Conservation (phyloP, 441 rosid species). For the Erodium chrysanthum region DNA sequence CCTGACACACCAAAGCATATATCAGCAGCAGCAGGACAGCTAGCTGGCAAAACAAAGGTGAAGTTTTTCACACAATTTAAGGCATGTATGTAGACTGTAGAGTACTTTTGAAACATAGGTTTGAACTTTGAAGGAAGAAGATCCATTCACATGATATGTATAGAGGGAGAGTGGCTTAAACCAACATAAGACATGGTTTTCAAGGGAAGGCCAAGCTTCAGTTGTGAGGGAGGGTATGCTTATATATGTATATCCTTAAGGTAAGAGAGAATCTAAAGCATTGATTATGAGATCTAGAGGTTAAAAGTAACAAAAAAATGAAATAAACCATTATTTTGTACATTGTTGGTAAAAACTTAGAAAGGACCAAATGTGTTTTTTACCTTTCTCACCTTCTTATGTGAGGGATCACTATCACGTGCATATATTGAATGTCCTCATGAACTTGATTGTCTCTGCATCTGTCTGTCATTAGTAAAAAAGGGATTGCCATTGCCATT, state of each 20-base stretch:
- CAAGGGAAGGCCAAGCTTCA: not conserved
- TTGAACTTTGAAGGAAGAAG: too few species aligned
- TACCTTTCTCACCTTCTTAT: not conserved
- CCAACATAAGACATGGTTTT: not conserved
- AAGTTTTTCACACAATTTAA: not conserved
- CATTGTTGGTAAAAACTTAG: not conserved
- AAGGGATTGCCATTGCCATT: too few species aligned
- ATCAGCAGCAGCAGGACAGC: not conserved
- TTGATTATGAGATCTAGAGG: not conserved
- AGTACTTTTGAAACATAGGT: not conserved
- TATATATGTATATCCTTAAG: not conserved
- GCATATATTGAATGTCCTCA: not conserved
- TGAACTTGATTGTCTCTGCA: not conserved
- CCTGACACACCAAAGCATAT: not conserved
- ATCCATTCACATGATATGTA: not conserved
- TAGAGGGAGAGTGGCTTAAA: not conserved
- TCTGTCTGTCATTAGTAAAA: not conserved
- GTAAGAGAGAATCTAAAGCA: not conserved
- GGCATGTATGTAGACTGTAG: not conserved
- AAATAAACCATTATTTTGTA: not conserved
- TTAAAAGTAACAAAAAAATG: too few species aligned
- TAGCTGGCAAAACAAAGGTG: conserved; percentile 3
- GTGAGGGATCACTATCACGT: not conserved
- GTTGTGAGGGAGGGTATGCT: not conserved
- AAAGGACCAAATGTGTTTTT: not conserved